These are phyloP conservation scores for Thymus mandschuricus DNA, from an alignment of 257 asterid species.

Conservation along the genomic window DNA sequence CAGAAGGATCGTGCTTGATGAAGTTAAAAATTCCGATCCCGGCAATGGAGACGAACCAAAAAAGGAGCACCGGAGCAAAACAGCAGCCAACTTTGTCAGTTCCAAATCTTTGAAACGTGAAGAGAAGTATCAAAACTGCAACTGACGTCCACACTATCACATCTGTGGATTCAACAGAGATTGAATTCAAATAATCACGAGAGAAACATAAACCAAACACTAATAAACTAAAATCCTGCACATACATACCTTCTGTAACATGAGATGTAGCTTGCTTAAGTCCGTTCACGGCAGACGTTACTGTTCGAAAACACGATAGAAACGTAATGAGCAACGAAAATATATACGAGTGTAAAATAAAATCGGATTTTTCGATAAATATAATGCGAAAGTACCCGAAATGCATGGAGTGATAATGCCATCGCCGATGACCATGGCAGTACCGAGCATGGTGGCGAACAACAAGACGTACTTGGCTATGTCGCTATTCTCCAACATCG, in stretches of 20 bases:
- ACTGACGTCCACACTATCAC: neutral
- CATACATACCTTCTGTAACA: neutral
- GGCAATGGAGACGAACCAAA: neutral
- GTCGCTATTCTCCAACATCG: no score
- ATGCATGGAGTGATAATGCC: no score
- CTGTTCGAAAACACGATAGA: conserved; percentile 44
- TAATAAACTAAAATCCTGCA: no score
- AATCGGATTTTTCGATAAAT: neutral
- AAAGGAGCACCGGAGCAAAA: neutral
- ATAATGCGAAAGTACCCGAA: no score
- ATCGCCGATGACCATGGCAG: no score
- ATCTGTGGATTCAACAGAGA: neutral
- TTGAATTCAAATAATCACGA: no score
- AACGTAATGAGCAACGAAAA: conserved; percentile 28
- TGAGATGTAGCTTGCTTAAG: neutral
- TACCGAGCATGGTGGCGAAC: no score
- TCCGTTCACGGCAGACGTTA: neutral
- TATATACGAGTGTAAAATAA: no score
- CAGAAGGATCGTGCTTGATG: neutral
- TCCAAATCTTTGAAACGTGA: neutral
- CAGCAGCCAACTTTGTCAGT: neutral
- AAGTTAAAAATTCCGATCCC: neutral
- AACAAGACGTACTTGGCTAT: no score
- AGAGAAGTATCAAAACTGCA: neutral
- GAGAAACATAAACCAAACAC: no score